Conservation (phyloP, 2,329 filamentous ascomycete genomes). For the Curvularia sp. region DNA sequence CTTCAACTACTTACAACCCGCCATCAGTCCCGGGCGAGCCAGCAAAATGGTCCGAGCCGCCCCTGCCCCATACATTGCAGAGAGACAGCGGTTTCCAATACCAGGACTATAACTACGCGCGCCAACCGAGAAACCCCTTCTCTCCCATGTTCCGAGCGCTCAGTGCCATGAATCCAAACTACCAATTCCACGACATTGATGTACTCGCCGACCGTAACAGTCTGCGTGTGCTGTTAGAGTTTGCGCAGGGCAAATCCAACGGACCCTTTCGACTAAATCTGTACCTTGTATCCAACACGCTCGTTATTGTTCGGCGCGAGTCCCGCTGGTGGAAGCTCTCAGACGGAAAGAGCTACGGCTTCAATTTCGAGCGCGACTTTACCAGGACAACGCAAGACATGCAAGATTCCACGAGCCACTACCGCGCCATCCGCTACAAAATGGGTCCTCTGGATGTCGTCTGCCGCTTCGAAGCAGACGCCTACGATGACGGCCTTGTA, state of each 20-base stretch:
- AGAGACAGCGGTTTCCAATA: conserved; percentile 32
- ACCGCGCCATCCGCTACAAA: conserved; percentile 38
- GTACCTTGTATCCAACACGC: conserved; percentile 31
- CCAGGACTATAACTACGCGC: conserved; percentile 39
- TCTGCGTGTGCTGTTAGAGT: conserved; percentile 36
- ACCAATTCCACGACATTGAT: conserved; percentile 32
- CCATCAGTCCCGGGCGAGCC: conserved; percentile 35
- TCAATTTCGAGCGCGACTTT: conserved; percentile 40
- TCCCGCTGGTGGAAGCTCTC: conserved; percentile 31
- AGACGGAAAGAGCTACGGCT: conserved; percentile 26
- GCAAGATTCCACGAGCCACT: conserved; percentile 39
- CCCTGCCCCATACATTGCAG: conserved; percentile 28
- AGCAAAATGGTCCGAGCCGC: conserved; percentile 30
- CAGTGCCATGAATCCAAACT: conserved; percentile 31
- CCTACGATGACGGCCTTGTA: conserved; percentile 29
- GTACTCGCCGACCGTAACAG: conserved; percentile 42
- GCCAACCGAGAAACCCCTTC: conserved; percentile 35
- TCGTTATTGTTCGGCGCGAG: conserved; percentile 38
- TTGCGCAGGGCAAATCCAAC: conserved; percentile 33
- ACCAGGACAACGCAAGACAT: conserved; percentile 29
- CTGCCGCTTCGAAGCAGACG: conserved; percentile 40
- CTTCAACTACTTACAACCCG: conserved; percentile 3
- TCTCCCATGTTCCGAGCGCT: conserved; percentile 38
- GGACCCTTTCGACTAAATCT: conserved; percentile 37
- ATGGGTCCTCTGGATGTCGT: conserved; percentile 38